phyloP scores from a whole-genome alignment of 345 rosid genomes.

The Ricinus communis region DNA sequence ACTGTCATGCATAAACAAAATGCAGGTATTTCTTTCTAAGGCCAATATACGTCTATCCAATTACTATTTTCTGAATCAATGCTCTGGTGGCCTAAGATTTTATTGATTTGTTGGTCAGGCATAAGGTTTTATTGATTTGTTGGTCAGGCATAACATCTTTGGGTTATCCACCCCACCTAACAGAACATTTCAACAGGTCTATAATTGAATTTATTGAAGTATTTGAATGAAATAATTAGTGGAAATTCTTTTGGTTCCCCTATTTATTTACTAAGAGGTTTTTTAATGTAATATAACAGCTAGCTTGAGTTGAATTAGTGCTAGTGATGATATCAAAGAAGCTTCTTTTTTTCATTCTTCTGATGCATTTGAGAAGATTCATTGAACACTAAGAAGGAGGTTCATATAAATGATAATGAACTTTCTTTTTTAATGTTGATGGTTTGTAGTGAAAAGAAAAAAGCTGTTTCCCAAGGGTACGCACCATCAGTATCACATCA shows the following conservation, averaged over 20 bases:
- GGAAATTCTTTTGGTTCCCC: neutral
- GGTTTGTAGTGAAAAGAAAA: too few species aligned
- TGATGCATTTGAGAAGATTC: neutral
- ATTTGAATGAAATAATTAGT: neutral
- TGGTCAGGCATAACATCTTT: slow-evolving; percentile 2
- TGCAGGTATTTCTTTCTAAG: neutral
- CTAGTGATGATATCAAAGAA: too few species aligned
- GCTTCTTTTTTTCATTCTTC: too few species aligned
- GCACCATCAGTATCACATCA: too few species aligned
- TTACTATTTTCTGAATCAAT: neutral
- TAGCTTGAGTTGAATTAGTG: neutral
- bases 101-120: neutral
- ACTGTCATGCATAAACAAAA: neutral
- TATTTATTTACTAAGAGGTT: too few species aligned
- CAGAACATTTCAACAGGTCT: neutral
- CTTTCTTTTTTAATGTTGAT: too few species aligned
- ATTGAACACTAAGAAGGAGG: neutral
- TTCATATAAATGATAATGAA: too few species aligned
- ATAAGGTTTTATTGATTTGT: too few species aligned
- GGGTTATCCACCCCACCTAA: slow-evolving; percentile 1
- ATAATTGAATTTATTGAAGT: too few species aligned
- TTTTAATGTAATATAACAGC: too few species aligned
- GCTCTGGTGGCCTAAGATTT: neutral
- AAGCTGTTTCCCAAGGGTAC: too few species aligned
- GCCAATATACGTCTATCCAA: neutral